These are phyloP conservation scores for Hypomontagnella submonticulosa DNA, from an alignment of 495 filamentous ascomycete genomes.

Conservation along the genomic window DNA sequence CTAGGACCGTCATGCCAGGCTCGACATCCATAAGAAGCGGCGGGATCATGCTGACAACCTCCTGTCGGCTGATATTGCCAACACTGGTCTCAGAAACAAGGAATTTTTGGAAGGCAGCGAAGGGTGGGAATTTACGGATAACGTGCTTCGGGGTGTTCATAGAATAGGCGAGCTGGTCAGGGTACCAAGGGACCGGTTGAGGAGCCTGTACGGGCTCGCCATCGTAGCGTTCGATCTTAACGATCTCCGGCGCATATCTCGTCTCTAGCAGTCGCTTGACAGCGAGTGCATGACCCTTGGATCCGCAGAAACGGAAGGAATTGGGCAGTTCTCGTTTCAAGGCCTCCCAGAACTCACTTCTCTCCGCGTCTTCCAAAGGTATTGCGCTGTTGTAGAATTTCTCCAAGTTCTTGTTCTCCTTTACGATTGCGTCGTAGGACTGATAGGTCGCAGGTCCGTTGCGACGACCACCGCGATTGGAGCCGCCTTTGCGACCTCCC, in stretches of 20 bases:
- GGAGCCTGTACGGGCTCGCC: slow-evolving; percentile 84
- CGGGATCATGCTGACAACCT: slow-evolving; percentile 98
- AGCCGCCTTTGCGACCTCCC: slow-evolving; percentile 47
- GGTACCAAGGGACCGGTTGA: slow-evolving; percentile 85
- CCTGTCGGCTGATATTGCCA: slow-evolving; percentile 96
- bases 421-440: slow-evolving; percentile 68
- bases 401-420: slow-evolving; percentile 81
- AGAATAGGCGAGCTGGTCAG: slow-evolving; percentile 90
- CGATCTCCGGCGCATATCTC: slow-evolving; percentile 90
- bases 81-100: slow-evolving; percentile 97
- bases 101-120: slow-evolving; percentile 95
- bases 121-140: slow-evolving; percentile 88
- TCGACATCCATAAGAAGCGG: slow-evolving; percentile 90
- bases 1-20: slow-evolving; percentile 90
- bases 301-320: slow-evolving; percentile 95
- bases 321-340: slow-evolving; percentile 87
- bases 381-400: slow-evolving; percentile 82
- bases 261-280: slow-evolving; percentile 86
- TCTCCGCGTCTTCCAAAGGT: slow-evolving; percentile 77
- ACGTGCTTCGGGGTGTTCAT: slow-evolving; percentile 98
- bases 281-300: slow-evolving; percentile 87
- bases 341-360: slow-evolving; percentile 80
- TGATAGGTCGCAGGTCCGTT: slow-evolving; percentile 48
- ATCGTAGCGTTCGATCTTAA: slow-evolving; percentile 76
- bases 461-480: slow-evolving; percentile 38